Conservation (phyloP, 2,329 filamentous ascomycete species). For the Bertia moriformis region DNA sequence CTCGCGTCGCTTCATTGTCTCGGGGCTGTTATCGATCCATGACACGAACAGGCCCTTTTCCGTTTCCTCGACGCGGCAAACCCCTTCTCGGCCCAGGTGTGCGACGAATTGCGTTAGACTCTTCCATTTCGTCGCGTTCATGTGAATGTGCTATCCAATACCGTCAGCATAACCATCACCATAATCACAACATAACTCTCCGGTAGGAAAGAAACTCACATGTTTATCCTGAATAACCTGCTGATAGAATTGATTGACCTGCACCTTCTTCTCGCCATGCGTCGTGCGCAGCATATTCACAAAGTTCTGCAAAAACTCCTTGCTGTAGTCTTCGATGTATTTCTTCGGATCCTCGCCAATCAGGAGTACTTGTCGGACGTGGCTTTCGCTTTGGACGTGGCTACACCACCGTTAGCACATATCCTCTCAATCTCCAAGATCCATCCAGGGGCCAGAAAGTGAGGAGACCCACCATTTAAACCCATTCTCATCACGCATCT, state of each 20-base stretch:
- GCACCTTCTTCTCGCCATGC: conserved; percentile 80
- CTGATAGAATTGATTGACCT: conserved; percentile 89
- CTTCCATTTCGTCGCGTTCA: conserved; percentile 86
- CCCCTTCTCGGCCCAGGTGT: conserved; percentile 68
- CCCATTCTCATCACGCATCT: conserved; percentile 64
- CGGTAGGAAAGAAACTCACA: too few species aligned
- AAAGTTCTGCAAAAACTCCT: conserved; percentile 71
- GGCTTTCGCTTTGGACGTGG: conserved; percentile 68
- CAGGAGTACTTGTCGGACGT: conserved; percentile 74
- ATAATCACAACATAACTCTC: neutral
- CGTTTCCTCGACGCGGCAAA: conserved; percentile 80
- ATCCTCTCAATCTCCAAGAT: too few species aligned
- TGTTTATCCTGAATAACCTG: conserved; percentile 73
- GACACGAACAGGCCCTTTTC: conserved; percentile 72
- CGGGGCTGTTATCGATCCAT: conserved; percentile 85
- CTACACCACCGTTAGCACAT: too few species aligned
- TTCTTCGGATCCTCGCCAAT: conserved; percentile 80
- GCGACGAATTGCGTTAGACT: conserved; percentile 84
- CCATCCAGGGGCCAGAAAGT: too few species aligned
- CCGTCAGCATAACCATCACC: neutral
- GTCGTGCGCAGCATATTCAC: conserved; percentile 62
- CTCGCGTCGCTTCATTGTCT: conserved; percentile 67
- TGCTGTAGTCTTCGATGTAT: conserved; percentile 51
- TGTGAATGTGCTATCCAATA: conserved; percentile 66
- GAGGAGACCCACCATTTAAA: conserved; percentile 62